Conservation (phyloP, 2,329 filamentous ascomycete genomes). For the Pleurostoma richardsiae region DNA sequence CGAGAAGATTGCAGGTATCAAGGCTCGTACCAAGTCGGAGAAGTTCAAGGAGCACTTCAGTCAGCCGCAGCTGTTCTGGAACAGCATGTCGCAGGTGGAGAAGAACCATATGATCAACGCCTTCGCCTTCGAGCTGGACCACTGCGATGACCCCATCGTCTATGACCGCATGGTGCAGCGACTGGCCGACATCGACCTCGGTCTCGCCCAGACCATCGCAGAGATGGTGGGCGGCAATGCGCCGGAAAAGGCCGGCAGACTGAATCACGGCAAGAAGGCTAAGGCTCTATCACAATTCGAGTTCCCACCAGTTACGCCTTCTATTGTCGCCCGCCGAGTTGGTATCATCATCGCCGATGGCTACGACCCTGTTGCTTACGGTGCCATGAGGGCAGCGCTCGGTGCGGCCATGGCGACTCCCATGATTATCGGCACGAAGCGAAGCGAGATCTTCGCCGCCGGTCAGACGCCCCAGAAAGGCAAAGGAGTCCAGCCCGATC, state of each 20-base stretch:
- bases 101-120: constrained; percentile 57
- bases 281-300: constrained; percentile 66
- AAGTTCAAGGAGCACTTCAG: constrained; percentile 77
- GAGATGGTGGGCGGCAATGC: constrained; percentile 62
- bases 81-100: constrained; percentile 65
- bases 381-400: constrained; percentile 59
- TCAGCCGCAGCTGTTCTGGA: constrained; percentile 80
- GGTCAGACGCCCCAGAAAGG: constrained; percentile 46
- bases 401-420: constrained; percentile 59
- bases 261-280: constrained; percentile 65
- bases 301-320: constrained; percentile 56
- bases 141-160: constrained; percentile 74
- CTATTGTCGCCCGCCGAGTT: constrained; percentile 65
- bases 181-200: constrained; percentile 67
- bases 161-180: constrained; percentile 66
- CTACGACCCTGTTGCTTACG: constrained; percentile 63
- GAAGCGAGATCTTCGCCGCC: constrained; percentile 60
- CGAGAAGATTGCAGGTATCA: constrained; percentile 62
- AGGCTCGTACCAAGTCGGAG: constrained; percentile 60
- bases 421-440: constrained; percentile 66
- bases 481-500: constrained; percentile 61
- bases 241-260: constrained; percentile 43
- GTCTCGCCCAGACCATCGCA: constrained; percentile 64
- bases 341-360: constrained; percentile 76
- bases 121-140: constrained; percentile 68